phyloP scores from a whole-genome alignment of 2,329 filamentous ascomycete species.

The Fusarium zealandicum region DNA sequence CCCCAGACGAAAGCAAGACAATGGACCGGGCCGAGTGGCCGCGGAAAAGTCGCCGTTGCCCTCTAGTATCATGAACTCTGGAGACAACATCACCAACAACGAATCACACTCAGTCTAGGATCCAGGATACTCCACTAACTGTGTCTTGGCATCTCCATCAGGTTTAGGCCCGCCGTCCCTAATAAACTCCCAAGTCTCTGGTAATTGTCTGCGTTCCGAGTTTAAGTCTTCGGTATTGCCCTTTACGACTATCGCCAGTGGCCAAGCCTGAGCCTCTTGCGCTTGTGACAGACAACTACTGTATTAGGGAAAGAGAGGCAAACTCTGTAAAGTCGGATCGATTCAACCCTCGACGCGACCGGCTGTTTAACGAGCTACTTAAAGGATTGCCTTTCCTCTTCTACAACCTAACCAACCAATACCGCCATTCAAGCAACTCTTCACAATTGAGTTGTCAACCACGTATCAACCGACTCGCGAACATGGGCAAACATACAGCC shows the following conservation, averaged over 20 bases:
- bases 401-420: neutral
- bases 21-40: neutral
- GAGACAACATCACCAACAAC: neutral
- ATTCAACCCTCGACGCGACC: neutral
- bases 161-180: neutral
- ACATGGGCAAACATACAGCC: constrained; percentile 55
- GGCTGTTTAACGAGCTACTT: neutral
- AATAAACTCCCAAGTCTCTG: neutral
- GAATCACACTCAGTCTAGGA: neutral
- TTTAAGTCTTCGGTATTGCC: constrained; percentile 52
- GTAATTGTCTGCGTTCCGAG: constrained; percentile 53
- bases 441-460: neutral
- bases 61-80: neutral
- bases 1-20: constrained; percentile 1
- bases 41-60: neutral
- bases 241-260: neutral
- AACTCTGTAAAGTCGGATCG: too few species aligned
- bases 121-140: neutral
- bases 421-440: neutral
- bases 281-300: neutral
- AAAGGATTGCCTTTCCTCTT: neutral
- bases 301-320: neutral
- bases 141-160: neutral
- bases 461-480: constrained; percentile 45
- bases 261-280: neutral